Evolutionary conservation across 371 early-diverging fungal species (phyloP).

Genomic region (Cokeromyces recurvatus): DNA sequence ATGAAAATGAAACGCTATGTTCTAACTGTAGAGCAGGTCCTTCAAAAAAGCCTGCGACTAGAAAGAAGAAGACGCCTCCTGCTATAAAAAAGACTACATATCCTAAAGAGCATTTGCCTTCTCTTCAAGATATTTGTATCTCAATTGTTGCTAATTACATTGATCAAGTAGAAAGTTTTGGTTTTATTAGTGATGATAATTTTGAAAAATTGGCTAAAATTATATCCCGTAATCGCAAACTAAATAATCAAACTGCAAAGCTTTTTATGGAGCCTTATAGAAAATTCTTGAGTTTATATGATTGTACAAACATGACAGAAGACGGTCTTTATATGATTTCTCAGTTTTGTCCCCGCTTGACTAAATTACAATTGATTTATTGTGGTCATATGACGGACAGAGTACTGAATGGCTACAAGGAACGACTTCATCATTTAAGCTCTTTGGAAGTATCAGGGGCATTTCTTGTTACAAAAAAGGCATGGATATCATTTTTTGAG

Average conservation of each 20-base stretch:
- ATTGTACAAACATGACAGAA: conserved; percentile 70
- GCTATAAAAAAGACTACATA: conserved; percentile 18
- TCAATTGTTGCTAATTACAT: conserved; percentile 68
- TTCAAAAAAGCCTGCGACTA: conserved; percentile 17
- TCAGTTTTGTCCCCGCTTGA: conserved; percentile 58
- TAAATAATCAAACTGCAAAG: conserved; percentile 59
- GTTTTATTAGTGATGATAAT: conserved; percentile 66
- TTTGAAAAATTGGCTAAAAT: conserved; percentile 75
- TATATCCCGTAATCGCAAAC: conserved; percentile 68
- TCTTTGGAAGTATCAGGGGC: conserved; percentile 69
- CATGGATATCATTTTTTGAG: conserved; percentile 61
- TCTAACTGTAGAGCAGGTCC: conserved; percentile 40
- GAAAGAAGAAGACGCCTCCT: conserved; percentile 15
- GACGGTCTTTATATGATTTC: conserved; percentile 55
- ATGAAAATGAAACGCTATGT: conserved; percentile 33
- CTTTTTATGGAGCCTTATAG: conserved; percentile 71
- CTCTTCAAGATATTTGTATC: conserved; percentile 66
- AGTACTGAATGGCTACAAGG: conserved; percentile 34
- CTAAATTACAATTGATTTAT: conserved; percentile 57
- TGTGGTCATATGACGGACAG: conserved; percentile 75
- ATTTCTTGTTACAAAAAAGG: conserved; percentile 58
- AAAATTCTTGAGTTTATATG: conserved; percentile 61
- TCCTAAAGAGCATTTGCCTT: conserved; percentile 22
- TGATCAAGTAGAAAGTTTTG: conserved; percentile 78
- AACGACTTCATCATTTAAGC: conserved; percentile 43